Evolutionary conservation across 192 early-diverging fungal species (phyloP), one percentile per base, ranked within the genome.

Genomic region (Coemansia sp.): DNA sequence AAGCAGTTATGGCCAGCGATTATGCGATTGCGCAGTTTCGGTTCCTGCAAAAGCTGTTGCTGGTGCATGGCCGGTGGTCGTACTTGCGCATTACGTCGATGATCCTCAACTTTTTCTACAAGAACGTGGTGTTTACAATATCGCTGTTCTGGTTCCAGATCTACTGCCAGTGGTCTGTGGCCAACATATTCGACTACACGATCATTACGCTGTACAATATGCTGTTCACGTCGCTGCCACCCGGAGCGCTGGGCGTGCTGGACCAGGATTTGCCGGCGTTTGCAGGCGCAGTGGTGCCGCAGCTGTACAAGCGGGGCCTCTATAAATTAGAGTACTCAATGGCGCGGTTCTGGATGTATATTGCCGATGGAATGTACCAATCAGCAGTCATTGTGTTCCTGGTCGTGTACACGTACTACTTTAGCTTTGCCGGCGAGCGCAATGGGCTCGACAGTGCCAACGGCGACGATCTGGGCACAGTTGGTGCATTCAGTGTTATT

Each of bases 51-150:
- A 88, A 89, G 79, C 79, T 98, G 23, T 70, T 97, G 29, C 84
- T 96, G 4, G 93, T 96, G 19, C 96, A 98, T 62, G 96, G 96
- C 12, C 89, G 93, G 14, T 98, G 94, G 94, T 92, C 89, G 0
- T 95, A 93, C 58, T 66, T 91, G 48, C 85, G 93, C 29, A 91
- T 87, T 21, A 83, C 92, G n/a, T 85, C 91, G 51, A 92, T 93
- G 88, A 88, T 93, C 55, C 79, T 95, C 58, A 91, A 87, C 63
- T 96, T 95, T 69, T 98, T 98, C 61, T 96, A 92, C 84, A 98
- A 98, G 76, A 96, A 94, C 69, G 81, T 97, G 52, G 88, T 95
- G 17, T 96, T 90, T 84, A 94, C 90, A 1, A 71, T 94, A 60
- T 86, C 88, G 24, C 86, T 94, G 59, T 93, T 95, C 68, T 94